phyloP scores from a whole-genome alignment of 2,329 filamentous ascomycete genomes.

The Exophiala lecanii-corni region DNA sequence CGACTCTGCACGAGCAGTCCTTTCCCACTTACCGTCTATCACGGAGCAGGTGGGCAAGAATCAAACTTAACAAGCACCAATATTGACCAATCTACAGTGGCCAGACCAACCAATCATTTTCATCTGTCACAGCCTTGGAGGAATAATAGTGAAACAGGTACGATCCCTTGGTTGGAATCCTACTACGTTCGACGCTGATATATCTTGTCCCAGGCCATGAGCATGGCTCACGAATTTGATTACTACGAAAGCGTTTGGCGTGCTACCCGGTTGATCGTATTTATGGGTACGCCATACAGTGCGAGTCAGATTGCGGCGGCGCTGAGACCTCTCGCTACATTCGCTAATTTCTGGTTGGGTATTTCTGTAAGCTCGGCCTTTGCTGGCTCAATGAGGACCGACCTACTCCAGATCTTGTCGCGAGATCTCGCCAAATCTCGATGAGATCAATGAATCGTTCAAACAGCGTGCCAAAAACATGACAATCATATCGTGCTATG shows the following conservation, averaged over 20 bases:
- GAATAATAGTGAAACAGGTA: slow-evolving; percentile 19
- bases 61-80: slow-evolving; percentile 4
- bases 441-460: slow-evolving; percentile 14
- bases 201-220: slow-evolving; percentile 14
- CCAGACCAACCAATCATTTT: slow-evolving; percentile 16
- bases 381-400: slow-evolving; percentile 6
- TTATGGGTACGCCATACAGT: slow-evolving; percentile 19
- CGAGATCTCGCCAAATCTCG: slow-evolving; percentile 14
- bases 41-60: slow-evolving; percentile 2
- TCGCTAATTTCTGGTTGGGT: slow-evolving; percentile 4
- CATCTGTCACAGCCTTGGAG: slow-evolving; percentile 19
- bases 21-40: slow-evolving; percentile 3
- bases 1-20: slow-evolving; percentile 7
- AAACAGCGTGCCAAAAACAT: slow-evolving; percentile 6
- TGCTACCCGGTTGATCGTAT: slow-evolving; percentile 8
- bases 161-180: neutral
- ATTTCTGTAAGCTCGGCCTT: slow-evolving; percentile 6
- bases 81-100: slow-evolving; percentile 9
- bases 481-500: slow-evolving; percentile 16
- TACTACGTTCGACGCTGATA: neutral
- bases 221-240: slow-evolving; percentile 16
- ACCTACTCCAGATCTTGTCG: slow-evolving; percentile 6
- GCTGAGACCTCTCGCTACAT: slow-evolving; percentile 6
- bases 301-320: slow-evolving; percentile 13
- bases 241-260: slow-evolving; percentile 8